Evolutionary conservation across 306 rosid genomes (phyloP), one percentile per base, ranked within the genome.

Genomic region (Trifolium repens): DNA sequence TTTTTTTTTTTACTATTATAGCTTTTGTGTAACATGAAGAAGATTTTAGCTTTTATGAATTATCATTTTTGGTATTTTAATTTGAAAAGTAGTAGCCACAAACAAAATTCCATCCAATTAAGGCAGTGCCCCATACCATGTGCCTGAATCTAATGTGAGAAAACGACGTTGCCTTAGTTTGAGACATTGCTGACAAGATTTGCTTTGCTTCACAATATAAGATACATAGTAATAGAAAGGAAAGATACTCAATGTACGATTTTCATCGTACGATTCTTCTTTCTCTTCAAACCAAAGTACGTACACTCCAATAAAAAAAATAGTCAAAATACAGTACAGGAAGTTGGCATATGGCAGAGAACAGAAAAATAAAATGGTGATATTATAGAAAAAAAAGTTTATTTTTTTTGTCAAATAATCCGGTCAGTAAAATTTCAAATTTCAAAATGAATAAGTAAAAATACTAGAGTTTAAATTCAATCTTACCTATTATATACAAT

Each of bases 101-200:
- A 24, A 71, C 14, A 39, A 35, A 40, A 58, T 57, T 35, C 9
- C 32, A 22, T 35, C 13, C 42, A 22, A n/a, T 54, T 15, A 53
- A 72, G 8, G 32, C 39, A 42, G 42, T 73, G 43, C 14, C 43
- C 35, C 17, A 34, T 5, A 69, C 11, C 73, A 81, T 70, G 69
- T 75, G 84, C 7, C 55, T 52, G 44, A 74, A 80, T 80, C 62
- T 69, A 69, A 60, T 69, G 80, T 52, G 80, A 75, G 84, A 81
- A 69, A 81, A 81, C 15, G 80, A 81, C 84, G 43, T 63, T 70
- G 73, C 39, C 80, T 17, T 75, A 40, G 24, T 68, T 74, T 17
- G 58, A 26, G 42, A 47, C 17, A 9, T 64, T 68, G 58, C 72
- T 50, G 80, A 75, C 77, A 69, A 69, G 22, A 39, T 68, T 61